Base-by-base conservation (phyloP, 2,329 filamentous ascomycete genomes). In the Phoma herbarum region DNA sequence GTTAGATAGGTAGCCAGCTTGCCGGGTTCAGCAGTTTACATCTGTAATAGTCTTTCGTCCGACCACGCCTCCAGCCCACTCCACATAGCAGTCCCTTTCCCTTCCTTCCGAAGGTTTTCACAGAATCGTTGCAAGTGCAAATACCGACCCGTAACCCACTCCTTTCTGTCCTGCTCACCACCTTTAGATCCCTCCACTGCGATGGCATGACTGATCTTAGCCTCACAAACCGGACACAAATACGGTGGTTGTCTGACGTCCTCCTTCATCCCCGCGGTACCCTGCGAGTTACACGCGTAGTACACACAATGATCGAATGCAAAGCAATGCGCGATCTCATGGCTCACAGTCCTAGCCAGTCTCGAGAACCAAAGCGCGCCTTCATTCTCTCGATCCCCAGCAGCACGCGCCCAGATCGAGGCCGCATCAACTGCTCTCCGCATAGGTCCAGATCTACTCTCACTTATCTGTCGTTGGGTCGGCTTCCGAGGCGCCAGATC, bases 261-360 rank as follows among this genome's bases (percentile, higher is more conserved):
- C 70, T 90, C 88, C 0, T 74, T 77, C 37, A 88, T 77, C 1
- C 81, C 79, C 0, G 83, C 82, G 0, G 85, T 86, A 4, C 84
- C 81, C 68, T 90, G 87, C 86, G 89, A 88, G 2, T 82, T 79
- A 63, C 87, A 90, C 0, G 87, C 85, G 63, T 86, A 88, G 65
- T 86, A 89, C 0, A 84, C 77, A 68, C 89, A 91, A 69, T 91
- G 88, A 8, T 75, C 88, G 14, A 91, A 59, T 1, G 85, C 86
- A 35, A 91, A 82, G 67, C 88, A 91, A 70, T 90, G 89, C 0
- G 87, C 86, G 0, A 91, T 74, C 67, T 91, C 88, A 68, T 91
- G 89, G 1, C 82, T 81, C 1, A 83, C 84, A 0, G 88, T 74
- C 6, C 67, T 48, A 83, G 83, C 51, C 80, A 86, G 2, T 86